A percentile compares a stretch with the other conserved stretches of the same genome.
These are phyloP conservation scores for Mycena maculata DNA, from an alignment of 768 basidiomycete genomes.

Conservation along the genomic window DNA sequence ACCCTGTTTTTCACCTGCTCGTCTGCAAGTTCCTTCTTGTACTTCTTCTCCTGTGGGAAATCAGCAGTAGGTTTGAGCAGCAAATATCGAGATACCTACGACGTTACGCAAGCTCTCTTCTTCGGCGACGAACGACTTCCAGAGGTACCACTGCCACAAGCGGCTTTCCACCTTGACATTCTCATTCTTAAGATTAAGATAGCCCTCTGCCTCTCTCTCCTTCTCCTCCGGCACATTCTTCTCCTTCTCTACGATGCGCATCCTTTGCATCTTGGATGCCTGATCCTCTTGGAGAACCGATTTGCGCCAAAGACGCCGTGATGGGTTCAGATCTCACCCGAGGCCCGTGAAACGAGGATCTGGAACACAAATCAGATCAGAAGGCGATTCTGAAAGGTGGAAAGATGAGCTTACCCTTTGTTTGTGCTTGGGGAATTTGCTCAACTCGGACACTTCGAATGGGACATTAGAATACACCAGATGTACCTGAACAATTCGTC, in stretches of 20 bases:
- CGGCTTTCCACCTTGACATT: conserved; percentile 77
- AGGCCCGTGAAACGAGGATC: too few species aligned
- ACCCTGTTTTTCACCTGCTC: conserved; percentile 82
- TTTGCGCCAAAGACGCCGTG: conserved; percentile 80
- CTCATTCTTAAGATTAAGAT: conserved; percentile 84
- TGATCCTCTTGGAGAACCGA: conserved; percentile 88
- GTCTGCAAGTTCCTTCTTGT: conserved; percentile 68
- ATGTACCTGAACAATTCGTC: too few species aligned
- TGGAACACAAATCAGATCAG: too few species aligned
- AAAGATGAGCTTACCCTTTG: too few species aligned
- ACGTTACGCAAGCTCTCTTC: conserved; percentile 66
- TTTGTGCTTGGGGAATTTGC: too few species aligned
- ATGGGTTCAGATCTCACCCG: too few species aligned
- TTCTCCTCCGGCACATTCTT: conserved; percentile 87
- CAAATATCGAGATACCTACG: conserved; percentile 56
- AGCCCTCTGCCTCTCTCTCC: conserved; percentile 92
- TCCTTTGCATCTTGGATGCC: conserved; percentile 82
- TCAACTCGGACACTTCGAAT: too few species aligned
- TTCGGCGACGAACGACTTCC: conserved; percentile 74
- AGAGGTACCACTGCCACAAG: conserved; percentile 86
- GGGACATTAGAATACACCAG: too few species aligned
- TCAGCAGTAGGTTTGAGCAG: background rate
- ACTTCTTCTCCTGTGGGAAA: conserved; percentile 59
- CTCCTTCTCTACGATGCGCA: conserved; percentile 93
- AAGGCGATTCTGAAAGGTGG: too few species aligned